Evolutionary conservation across 345 rosid species (phyloP), one percentile per base, ranked within the genome.

Genomic region (Gossypium arboreum): DNA sequence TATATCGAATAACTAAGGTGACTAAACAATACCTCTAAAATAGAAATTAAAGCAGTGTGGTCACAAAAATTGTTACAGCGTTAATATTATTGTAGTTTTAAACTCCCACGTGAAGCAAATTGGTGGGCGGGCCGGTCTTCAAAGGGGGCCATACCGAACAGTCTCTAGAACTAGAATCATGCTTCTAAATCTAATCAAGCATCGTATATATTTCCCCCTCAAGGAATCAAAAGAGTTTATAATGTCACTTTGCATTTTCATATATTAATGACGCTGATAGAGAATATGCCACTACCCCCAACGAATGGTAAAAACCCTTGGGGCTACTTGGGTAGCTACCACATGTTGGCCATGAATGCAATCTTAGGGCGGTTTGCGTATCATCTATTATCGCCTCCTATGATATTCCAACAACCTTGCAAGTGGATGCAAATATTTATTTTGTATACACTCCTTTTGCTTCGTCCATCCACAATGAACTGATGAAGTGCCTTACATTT

Each of bases 401-500:
- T 50, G 52, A 50, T 68, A 68, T 68, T 68, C 43, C 58, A 34
- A 15, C 7, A 15, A 68, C 12, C 5, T 45, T 45, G 71, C 71
- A 22, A 68, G 72, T 68, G 71, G 71, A 68, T 68, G 72, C 72
- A 68, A 68, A 68, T 68, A 57, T 68, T 68, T 9, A 4, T 64
- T 10, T 41, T 24, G 22, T 63, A 34, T 34, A 5, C 41, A 9
- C 20, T 39, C 48, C 27, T 20, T 48, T 68, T 22, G 56, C 12
- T 22, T 24, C 17, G 22, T 66, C 11, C 71, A 44, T 44, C n/a
- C n/a, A 25, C 27, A 56, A 20, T 34, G 71, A 67, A 47, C 57
- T 15, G 43, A 20, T 34, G 71, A 67, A 47, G 72, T 15, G 43
- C 20, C 57, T 24, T 48, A 24, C 57, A 51, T 68, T 48, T 68